Evolutionary conservation across 257 asterid genomes (phyloP), one percentile per base, ranked within the genome.

Genomic region (Verbascum thapsus): DNA sequence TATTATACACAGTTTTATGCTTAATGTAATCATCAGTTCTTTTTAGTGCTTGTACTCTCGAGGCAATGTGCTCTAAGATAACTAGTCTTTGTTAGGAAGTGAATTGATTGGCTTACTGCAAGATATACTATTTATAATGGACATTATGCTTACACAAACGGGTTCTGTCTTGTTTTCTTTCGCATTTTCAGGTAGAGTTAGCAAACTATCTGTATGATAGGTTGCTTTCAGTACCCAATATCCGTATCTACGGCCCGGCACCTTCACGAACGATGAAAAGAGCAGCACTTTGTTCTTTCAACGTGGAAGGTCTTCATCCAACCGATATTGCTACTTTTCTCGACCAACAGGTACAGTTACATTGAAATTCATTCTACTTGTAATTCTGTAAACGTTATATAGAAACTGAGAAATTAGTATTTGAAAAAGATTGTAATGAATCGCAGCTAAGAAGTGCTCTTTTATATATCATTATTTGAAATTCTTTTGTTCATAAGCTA

Each of bases 281-380:
- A 55, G 99, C 96, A 5, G 89, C 97, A 54, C 86, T 92, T 15
- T 92, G 97, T 72, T 89, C 99, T 22, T 92, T 92, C 84, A 89
- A 84, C 49, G 95, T 89, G 41, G 83, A 80, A 70, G 96, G 72
- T 67, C 62, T 83, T 44, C 97, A 92, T 55, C 91, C 97, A 4
- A 92, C 99, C 0, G 96, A 92, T 66, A 58, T 92, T 45, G 96
- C 99, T 4, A 81, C 94, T 43, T 79, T 85, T 70, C 96, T 92
- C 57, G 97, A 92, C 45, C 90, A 81, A 64, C 96, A 87, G 96
- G 98, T 89, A 61, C 58, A 40, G 1, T 51, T 49, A 59, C 53
- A 16, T 7, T 45, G 4, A 23, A 13, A 17, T 45, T 39, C 58
- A 0, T 34, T 17, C 30, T n/a, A 18, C 41, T 19, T n/a, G 32